Evolutionary conservation across 2,329 filamentous ascomycete species (phyloP).

Genomic region (Colletotrichum caudatum): DNA sequence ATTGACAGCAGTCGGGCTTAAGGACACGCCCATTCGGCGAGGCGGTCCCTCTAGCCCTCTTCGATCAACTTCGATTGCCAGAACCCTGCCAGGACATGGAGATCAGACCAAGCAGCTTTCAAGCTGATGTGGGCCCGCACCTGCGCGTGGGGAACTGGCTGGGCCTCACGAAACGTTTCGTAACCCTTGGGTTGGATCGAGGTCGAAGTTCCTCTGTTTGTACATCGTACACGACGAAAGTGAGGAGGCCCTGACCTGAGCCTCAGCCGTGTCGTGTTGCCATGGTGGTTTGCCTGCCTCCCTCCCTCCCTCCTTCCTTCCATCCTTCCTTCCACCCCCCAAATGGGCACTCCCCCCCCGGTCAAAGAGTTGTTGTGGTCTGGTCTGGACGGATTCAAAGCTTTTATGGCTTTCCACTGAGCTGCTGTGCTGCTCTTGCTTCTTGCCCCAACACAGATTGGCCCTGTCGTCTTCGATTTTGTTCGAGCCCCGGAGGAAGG

Average conservation of each 20-base stretch:
- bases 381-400: not conserved
- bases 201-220: constrained; percentile 26
- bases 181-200: constrained; percentile 33
- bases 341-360: not conserved
- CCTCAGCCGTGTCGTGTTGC: not conserved
- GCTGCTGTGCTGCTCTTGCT: too few species aligned
- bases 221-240: too few species aligned
- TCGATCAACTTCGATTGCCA: constrained; percentile 41
- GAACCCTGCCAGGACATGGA: constrained; percentile 45
- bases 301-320: not conserved
- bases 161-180: constrained; percentile 39
- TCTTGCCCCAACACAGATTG: constrained; percentile 27
- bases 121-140: constrained; percentile 47
- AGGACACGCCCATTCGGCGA: not conserved
- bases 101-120: constrained; percentile 52
- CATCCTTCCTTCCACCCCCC: not conserved
- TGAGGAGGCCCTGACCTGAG: not conserved
- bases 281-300: not conserved
- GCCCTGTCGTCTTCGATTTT: constrained; percentile 31
- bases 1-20: not conserved
- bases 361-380: not conserved
- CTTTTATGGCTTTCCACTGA: not conserved
- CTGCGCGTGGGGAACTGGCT: constrained; percentile 40
- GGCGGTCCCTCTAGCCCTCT: constrained; percentile 24
- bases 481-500: constrained; percentile 12